Evolutionary conservation across 331 rosid species (phyloP), one percentile per base, ranked within the genome.

Genomic region (Rhamnella rubrinervis): DNA sequence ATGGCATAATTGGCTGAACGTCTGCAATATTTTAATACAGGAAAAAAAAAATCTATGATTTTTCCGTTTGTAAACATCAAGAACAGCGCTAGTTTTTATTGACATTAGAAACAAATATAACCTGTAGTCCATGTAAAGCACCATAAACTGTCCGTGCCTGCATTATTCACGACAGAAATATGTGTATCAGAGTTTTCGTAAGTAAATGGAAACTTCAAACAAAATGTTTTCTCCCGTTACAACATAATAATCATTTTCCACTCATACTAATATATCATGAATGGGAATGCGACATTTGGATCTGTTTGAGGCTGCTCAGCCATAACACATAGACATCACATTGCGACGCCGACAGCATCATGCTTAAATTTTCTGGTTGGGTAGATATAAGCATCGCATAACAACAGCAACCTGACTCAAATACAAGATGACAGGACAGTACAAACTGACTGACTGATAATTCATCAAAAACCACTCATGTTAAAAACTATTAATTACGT

Each of bases 121-220:
- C 85, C 82, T 81, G 79, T 21, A 81, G 55, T 35, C 79, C 85
- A 59, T 81, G 82, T 60, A 81, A 60, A 60, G 82, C 85, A 47
- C 85, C 85, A 61, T 76, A 81, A 52, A 81, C 71, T 38, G 82
- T 81, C 44, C 63, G 74, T 53, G 85, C 85, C 85, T 81, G 82
- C 71, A 73, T 46, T 49, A 61, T 71, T 61, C 56, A 31, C 12
- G 61, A 67, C 6, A 31, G 19, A 75, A 57, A 38, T 41, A 21
- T 40, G 57, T 44, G n/a, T 18, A 40, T 11, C 16, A 17, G 62
- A 66, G 38, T 31, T 46, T 4, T 44, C 55, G 50, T 17, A 26
- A 19, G 1, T 51, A 38, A 59, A 31, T 26, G 23, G 16, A 68
- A 68, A 31, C 17, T 21, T 15, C 18, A 38, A 13, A 40, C 53